Base-by-base conservation (phyloP, 176 grass and related monocot genomes). In the Triticum monococcum region DNA sequence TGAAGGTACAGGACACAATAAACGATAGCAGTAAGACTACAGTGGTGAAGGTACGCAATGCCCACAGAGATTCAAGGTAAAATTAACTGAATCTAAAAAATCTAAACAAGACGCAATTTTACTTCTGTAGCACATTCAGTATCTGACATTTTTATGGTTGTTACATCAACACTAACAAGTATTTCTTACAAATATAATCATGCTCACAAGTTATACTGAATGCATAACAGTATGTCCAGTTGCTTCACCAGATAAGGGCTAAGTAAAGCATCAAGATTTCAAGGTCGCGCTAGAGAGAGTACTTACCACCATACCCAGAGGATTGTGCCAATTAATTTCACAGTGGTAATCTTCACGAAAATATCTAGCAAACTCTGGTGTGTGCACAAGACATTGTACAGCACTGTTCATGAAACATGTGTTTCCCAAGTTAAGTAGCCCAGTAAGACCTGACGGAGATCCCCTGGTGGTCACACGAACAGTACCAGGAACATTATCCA, bases 371-470 rank as follows among this genome's bases (percentile, higher is more conserved):
- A 99, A 97, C 68, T 99, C 94, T 32, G 94, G 97, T 72, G 97
- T 99, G 88, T 99, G 97, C 68, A 99, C 97, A 5, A 99, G 92
- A 87, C 97, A 99, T 76, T 99, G 97, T 80, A 99, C 83, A 18
- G 97, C 92, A 89, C 94, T 99, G 83, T 99, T 99, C 97, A 99
- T 99, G 84, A 94, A 99, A 86, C 97, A 99, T 73, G 97, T 99
- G 86, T 99, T 99, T 86, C 97, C 97, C 83, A 99, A 91, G 79
- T 99, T 99, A 68, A 93, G 84, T 79, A 99, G 38, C 50, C 97
- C 97, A 57, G 94, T 97, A 81, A 99, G 92, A 86, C 97, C 97
- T 75, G 77, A 79, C 74, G 92, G 92, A 43, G 82, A 57, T 18
- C 93, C 88, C 79, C 94, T 93, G 10, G 85, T 92, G 35, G 40